Percentiles rank a stretch among this genome's conserved stretches.
These are phyloP conservation scores for Coelastrella sp. DNA, from an alignment of 139 green algal species.

Conservation along the genomic window DNA sequence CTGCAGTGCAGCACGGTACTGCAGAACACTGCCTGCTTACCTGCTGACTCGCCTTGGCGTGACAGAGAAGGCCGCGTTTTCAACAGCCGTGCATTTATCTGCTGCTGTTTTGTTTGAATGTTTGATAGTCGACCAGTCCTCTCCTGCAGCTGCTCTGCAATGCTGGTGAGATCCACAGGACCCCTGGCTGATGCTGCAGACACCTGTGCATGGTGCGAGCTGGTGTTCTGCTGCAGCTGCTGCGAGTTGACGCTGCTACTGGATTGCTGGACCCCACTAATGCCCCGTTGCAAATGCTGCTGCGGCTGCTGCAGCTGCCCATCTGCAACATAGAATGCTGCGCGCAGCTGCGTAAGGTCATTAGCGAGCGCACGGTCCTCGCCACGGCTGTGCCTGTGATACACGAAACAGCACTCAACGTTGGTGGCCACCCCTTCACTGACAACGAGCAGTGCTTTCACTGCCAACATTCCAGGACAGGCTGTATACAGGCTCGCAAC, in stretches of 20 bases:
- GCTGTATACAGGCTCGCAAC: too few relatives aligned
- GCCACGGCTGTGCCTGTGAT: too few relatives aligned
- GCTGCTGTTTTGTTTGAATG: neutral
- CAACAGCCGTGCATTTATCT: neutral
- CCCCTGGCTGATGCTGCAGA: neutral
- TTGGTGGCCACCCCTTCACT: too few relatives aligned
- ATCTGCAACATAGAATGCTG: neutral
- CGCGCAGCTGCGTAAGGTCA: neutral
- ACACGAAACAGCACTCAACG: too few relatives aligned
- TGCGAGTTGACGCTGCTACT: neutral
- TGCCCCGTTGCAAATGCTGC: neutral
- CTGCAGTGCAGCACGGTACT: neutral
- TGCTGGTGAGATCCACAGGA: neutral
- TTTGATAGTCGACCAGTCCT: neutral
- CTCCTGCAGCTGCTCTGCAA: neutral
- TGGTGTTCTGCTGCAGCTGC: neutral
- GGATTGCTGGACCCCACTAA: neutral
- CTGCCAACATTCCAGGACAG: too few relatives aligned
- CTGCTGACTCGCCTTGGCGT: neutral
- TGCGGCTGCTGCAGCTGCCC: neutral
- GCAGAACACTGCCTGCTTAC: neutral
- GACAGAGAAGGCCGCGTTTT: neutral
- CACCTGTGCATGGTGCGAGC: neutral
- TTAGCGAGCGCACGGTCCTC: neutral
- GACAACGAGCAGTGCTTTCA: too few relatives aligned